Base-by-base conservation (phyloP, 768 basidiomycete genomes). In the Candolleomyces aberdarensis region DNA sequence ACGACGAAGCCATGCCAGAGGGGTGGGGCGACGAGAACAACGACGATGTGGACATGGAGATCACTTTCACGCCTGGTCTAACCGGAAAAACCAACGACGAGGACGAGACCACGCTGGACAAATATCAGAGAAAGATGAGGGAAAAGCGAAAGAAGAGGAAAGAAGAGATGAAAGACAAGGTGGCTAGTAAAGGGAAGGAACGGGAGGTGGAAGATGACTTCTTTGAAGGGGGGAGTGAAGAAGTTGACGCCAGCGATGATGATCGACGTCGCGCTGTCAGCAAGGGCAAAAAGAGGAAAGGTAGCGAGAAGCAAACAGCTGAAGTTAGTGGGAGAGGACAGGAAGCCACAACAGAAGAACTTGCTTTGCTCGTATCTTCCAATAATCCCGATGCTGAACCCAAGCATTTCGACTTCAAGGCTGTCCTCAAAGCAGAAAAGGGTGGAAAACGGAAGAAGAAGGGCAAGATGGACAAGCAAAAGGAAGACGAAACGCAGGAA, bases 11-110 rank as follows among this genome's bases (percentile, higher is more conserved):
- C 20, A 71, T 93, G 58, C 92, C 92, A 1, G 95, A 97, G 68
- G 92, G 94, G 10, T 94, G 95, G 94, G 76, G 77, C 26, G 75
- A 73, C 3, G 78, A 72, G 15, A 75, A 71, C 44, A 76, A 70
- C 19, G 76, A 73, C 44, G 78, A 88, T 65, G 82, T 87, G 9
- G 93, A 95, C 60, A 91, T 99, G 91, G 89, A 98, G 75, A 90
- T 99, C 68, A 98, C 96, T 0, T 98, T 99, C 72, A 87, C 84
- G 15, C 93, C 97, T 2, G 96, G 88, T 5, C 76, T 98, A 43
- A 86, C 80, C 60, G 83, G 79, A 53, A 70, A 73, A 63, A 82
- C 79, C 65, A 77, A 71, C 19, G 78, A 77, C 15, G 80, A 80
- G 56, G 84, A 92, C n/a, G 89, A 96, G 77, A 98, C 91, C 5